Evolutionary conservation across 2,329 filamentous ascomycete genomes (phyloP), one percentile per base, ranked within the genome.

Genomic region (Pseudogymnoascus verrucosus): DNA sequence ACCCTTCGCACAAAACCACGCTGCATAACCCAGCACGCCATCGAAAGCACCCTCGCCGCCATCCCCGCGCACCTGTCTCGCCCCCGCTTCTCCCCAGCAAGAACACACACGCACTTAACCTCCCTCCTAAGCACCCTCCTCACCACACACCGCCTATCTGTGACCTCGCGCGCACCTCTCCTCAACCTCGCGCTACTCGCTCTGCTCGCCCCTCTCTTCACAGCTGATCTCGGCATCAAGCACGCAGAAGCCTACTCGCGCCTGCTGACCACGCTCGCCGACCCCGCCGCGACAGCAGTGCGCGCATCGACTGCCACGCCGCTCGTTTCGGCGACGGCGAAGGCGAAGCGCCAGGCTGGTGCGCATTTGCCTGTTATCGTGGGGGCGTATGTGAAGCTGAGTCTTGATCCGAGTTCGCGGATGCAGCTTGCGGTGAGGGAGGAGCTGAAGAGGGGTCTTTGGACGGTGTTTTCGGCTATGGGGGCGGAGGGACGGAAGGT

Each of bases 81-180:
- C 12, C 64, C 57, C 10, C 23, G 65, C 10, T 62, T 19, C n/a
- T 64, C 67, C 23, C 64, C 68, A 10, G 64, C 68, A 11, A 68
- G 66, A 21, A 69, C 74, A 31, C 74, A 70, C 60, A 63, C 68
- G 3, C 71, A 71, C 47, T 68, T 74, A 14, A 86, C 80, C 74
- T 79, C 78, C 62, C 76, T 88, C 7, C 74, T 84, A 19, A 82
- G 84, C 63, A 74, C 78, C 21, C 74, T 88, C 39, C 81, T 88
- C 70, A 81, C 80, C 69, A 82, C 84, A 59, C 84, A 88, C 71
- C 78, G 85, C 4, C 77, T 84, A 47, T 83, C 85, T 8, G 76
- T 88, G 1, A 81, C 86, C 68, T 84, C 84, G 1, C 85, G 85
- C 66, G 84, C 85, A 68, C 85, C 86, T 69, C 74, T 87, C 51